phyloP scores from a whole-genome alignment of 139 green algal species.

The Gonium pectorale region DNA sequence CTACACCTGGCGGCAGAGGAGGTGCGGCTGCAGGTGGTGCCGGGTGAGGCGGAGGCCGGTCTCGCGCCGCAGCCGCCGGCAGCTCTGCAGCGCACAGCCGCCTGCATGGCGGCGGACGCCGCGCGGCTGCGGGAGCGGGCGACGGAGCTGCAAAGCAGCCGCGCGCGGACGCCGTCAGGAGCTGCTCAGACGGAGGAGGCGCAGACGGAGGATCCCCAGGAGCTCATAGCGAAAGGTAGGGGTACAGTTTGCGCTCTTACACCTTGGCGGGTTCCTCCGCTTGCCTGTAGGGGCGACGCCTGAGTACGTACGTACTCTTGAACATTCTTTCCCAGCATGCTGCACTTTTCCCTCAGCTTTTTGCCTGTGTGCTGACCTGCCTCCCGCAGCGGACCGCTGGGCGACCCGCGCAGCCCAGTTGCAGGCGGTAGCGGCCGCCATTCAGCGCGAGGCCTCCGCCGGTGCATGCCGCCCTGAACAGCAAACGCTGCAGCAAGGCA shows the following conservation, averaged over 20 bases:
- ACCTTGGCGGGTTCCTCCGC: too few relatives aligned
- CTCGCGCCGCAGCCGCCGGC: neutral
- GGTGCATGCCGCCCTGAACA: too few relatives aligned
- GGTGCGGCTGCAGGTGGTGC: slow-evolving; percentile 63
- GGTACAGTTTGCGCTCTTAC: too few relatives aligned
- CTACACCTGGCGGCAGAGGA: slow-evolving; percentile 66
- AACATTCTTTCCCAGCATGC: too few relatives aligned
- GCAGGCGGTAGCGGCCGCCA: neutral
- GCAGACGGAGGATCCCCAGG: neutral
- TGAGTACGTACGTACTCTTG: too few relatives aligned
- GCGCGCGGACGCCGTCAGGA: too few relatives aligned
- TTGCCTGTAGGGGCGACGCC: too few relatives aligned
- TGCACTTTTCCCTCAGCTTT: too few relatives aligned
- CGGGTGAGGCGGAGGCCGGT: slow-evolving; percentile 12
- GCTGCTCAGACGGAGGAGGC: too few relatives aligned
- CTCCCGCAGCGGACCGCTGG: slow-evolving; percentile 35
- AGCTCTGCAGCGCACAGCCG: neutral
- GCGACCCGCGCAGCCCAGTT: neutral
- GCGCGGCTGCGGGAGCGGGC: neutral
- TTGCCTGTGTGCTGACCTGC: too few relatives aligned
- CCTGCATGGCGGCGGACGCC: neutral
- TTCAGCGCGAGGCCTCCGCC: neutral
- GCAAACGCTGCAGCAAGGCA: too few relatives aligned
- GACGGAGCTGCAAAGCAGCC: neutral
- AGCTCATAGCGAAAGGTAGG: slow-evolving; percentile 19